Evolutionary conservation across 2,329 filamentous ascomycete genomes (phyloP).

Genomic region (Ascochyta clinopodiicola): DNA sequence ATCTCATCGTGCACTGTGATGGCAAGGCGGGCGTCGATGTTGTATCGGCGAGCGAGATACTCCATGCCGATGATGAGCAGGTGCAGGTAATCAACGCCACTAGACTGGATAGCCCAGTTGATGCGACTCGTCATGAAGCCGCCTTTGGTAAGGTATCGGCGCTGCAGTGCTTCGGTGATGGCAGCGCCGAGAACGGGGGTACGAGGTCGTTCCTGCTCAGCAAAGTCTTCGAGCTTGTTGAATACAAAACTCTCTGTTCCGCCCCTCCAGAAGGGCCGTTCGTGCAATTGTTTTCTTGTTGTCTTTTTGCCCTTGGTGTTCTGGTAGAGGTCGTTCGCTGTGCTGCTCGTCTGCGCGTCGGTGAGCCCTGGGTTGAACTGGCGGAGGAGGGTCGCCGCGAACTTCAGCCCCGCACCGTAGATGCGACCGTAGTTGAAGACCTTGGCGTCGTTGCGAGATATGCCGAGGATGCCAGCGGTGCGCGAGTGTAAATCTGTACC

Average conservation of each 20-base stretch:
- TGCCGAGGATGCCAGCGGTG: slow-evolving; percentile 89
- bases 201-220: slow-evolving; percentile 87
- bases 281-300: slow-evolving; percentile 72
- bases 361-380: slow-evolving; percentile 90
- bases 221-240: slow-evolving; percentile 97
- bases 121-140: slow-evolving; percentile 95
- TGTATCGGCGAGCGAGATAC: slow-evolving; percentile 84
- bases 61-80: slow-evolving; percentile 94
- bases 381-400: slow-evolving; percentile 84
- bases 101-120: slow-evolving; percentile 99
- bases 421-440: slow-evolving; percentile 99
- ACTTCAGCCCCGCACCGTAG: slow-evolving; percentile 95
- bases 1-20: slow-evolving; percentile 99
- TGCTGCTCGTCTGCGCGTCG: slow-evolving; percentile 77
- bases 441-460: slow-evolving; percentile 93
- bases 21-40: slow-evolving; percentile 81
- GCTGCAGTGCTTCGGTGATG: slow-evolving; percentile 94
- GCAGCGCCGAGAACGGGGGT: slow-evolving; percentile 93
- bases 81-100: slow-evolving; percentile 95
- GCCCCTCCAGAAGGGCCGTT: slow-evolving; percentile 88
- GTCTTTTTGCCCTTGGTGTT: slow-evolving; percentile 92
- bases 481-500: slow-evolving; percentile 95
- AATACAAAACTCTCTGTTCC: slow-evolving; percentile 98
- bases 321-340: slow-evolving; percentile 81
- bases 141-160: slow-evolving; percentile 83